These are phyloP conservation scores for Corylus avellana DNA, from an alignment of 306 rosid genomes.

Conservation along the genomic window DNA sequence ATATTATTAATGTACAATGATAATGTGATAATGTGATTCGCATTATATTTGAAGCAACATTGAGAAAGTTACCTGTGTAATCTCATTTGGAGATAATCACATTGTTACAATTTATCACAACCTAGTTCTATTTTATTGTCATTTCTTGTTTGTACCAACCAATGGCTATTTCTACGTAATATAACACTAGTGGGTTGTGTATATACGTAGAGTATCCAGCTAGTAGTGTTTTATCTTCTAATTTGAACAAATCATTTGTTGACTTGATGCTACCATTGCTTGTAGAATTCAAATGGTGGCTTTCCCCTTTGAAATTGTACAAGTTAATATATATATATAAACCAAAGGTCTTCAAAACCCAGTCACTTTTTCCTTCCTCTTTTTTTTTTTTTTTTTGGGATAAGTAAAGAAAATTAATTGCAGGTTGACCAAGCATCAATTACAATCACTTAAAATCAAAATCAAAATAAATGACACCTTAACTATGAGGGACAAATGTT, in stretches of 20 bases:
- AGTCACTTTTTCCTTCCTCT: too few relatives aligned
- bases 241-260: not conserved
- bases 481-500: not conserved
- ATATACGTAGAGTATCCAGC: not conserved
- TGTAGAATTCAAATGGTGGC: not conserved
- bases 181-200: not conserved
- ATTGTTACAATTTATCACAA: not conserved
- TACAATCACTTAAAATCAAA: constrained; percentile 14
- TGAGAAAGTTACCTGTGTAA: constrained; percentile 7
- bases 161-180: not conserved
- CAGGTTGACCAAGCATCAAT: constrained; percentile 22
- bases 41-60: constrained; percentile 15
- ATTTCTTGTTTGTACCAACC: constrained; percentile 11
- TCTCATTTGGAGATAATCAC: constrained; percentile 10
- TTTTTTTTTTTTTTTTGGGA: too few relatives aligned
- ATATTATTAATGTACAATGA: too few relatives aligned
- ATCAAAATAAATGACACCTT: not conserved
- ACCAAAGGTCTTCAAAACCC: too few relatives aligned
- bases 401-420: too few relatives aligned
- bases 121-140: not conserved
- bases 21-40: too few relatives aligned
- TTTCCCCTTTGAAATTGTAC: not conserved
- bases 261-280: not conserved
- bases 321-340: not conserved
- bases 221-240: not conserved